A percentile compares a stretch with the other conserved stretches of the same genome.
These are phyloP conservation scores for Geotrichum candidum DNA, from an alignment of 1,139 yeast genomes.

Conservation along the genomic window DNA sequence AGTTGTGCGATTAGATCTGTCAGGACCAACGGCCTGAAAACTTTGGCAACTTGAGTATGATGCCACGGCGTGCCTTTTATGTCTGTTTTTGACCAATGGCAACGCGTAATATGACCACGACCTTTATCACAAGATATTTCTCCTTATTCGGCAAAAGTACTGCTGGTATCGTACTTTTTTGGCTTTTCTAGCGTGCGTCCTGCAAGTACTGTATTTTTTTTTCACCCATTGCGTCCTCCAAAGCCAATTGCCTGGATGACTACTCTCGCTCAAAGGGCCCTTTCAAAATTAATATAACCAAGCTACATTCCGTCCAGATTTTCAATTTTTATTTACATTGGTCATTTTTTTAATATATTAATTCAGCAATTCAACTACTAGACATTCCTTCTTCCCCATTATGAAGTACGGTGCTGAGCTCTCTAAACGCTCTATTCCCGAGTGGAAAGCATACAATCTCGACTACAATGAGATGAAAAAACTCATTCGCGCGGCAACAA, in stretches of 20 bases:
- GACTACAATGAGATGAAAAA: constrained; percentile 73
- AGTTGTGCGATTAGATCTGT: too few relatives aligned
- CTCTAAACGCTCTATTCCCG: constrained; percentile 69
- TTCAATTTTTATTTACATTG: not conserved
- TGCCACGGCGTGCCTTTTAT: not conserved
- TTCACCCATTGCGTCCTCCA: not conserved
- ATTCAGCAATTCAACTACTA: not conserved
- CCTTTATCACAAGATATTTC: not conserved
- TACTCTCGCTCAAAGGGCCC: not conserved
- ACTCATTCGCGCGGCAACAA: constrained; percentile 50
- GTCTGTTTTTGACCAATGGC: not conserved
- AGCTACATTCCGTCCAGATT: not conserved
- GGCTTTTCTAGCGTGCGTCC: not conserved
- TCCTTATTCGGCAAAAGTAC: not conserved
- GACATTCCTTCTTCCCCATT: not conserved
- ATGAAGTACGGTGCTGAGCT: constrained; percentile 88
- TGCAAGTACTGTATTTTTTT: not conserved
- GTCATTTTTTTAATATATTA: not conserved
- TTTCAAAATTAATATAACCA: not conserved
- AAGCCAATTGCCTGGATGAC: not conserved
- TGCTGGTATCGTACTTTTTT: not conserved
- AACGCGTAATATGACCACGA: not conserved
- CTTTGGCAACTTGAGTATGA: too few relatives aligned
- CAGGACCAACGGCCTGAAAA: too few relatives aligned
- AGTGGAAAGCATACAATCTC: constrained; percentile 78